Conservation (phyloP, 225 moss, liverwort and hornwort genomes). For the Anthoceros angustus region DNA sequence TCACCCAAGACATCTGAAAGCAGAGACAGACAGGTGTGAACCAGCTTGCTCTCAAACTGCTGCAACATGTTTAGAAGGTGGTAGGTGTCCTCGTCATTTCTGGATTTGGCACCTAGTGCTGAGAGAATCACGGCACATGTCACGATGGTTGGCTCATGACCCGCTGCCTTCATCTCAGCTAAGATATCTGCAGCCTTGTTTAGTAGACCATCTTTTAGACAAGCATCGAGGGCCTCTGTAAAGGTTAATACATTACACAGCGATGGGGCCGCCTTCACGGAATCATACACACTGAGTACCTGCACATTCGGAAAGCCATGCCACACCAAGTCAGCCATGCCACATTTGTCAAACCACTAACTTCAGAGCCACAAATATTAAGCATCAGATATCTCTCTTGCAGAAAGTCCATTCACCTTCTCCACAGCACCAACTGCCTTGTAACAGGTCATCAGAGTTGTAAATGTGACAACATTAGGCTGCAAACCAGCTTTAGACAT, state of each 20-base stretch:
- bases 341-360: neutral
- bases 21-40: slow-evolving; percentile 31
- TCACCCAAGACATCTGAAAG: slow-evolving; percentile 45
- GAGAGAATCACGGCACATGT: slow-evolving; percentile 77
- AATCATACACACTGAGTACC: slow-evolving; percentile 65
- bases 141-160: slow-evolving; percentile 54
- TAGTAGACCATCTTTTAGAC: slow-evolving; percentile 53
- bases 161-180: slow-evolving; percentile 58
- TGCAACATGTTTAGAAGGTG: slow-evolving; percentile 44
- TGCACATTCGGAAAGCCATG: slow-evolving; percentile 16
- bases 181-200: slow-evolving; percentile 39
- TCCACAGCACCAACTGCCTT: slow-evolving; percentile 67
- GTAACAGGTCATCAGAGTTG: slow-evolving; percentile 69
- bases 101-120: slow-evolving; percentile 71
- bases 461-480: slow-evolving; percentile 57
- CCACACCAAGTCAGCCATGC: neutral
- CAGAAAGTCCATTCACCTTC: slow-evolving; percentile 27
- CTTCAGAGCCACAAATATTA: neutral
- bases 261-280: slow-evolving; percentile 37
- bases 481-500: slow-evolving; percentile 60
- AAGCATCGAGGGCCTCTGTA: slow-evolving; percentile 68
- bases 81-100: slow-evolving; percentile 36
- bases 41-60: slow-evolving; percentile 41
- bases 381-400: neutral
- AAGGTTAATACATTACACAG: slow-evolving; percentile 67